Percentiles rank a stretch among this genome's conserved stretches.
Conservation (phyloP, 306 rosid species). For the Nissolia schottii region DNA sequence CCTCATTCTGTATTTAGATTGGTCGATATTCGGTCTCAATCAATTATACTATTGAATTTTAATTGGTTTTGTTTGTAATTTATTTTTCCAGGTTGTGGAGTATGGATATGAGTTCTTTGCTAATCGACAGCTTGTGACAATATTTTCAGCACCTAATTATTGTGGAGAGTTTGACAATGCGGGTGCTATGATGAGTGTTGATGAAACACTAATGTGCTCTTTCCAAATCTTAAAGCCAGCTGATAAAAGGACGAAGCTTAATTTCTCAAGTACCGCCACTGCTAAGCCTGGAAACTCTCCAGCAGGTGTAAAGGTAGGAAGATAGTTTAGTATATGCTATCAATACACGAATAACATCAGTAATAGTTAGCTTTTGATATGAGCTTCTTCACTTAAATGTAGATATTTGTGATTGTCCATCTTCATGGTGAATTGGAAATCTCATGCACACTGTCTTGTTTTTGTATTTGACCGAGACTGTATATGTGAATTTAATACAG, state of each 20-base stretch:
- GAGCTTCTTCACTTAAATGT: background rate
- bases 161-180: conserved; percentile 97
- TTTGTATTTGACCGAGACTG: background rate
- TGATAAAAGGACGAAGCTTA: conserved; percentile 49
- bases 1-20: background rate
- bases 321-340: conserved; percentile 4
- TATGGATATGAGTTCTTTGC: conserved; percentile 94
- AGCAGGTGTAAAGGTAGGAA: conserved; percentile 50
- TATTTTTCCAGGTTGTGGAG: conserved; percentile 75
- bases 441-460: background rate
- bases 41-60: background rate
- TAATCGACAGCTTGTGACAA: conserved; percentile 78
- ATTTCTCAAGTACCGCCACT: conserved; percentile 62
- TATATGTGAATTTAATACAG: background rate
- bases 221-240: conserved; percentile 93
- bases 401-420: background rate
- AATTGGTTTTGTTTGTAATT: background rate
- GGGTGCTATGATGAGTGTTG: conserved; percentile 99
- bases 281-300: conserved; percentile 75
- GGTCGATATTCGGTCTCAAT: conserved; percentile 1
- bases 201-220: conserved; percentile 92
- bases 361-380: conserved; percentile 2
- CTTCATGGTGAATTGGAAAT: background rate
- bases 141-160: conserved; percentile 95
- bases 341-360: background rate